Evolutionary conservation across 2,329 filamentous ascomycete genomes (phyloP), one percentile per base, ranked within the genome.

Genomic region (Apiospora malaysiana): DNA sequence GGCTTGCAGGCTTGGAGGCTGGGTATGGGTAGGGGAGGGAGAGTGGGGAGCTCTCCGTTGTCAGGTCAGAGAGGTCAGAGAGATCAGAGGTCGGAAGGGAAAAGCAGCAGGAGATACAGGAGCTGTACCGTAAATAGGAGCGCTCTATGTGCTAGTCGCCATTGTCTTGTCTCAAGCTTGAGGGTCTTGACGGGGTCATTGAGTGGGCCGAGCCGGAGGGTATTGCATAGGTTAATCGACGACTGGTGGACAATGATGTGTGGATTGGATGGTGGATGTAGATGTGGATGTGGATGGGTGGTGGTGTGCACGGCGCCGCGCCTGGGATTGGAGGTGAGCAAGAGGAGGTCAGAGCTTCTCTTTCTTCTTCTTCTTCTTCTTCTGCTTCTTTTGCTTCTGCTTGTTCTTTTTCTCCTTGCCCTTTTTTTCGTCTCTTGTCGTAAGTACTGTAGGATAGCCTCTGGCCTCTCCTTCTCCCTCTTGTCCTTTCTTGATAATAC

Each of bases 121-220:
- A 63, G 56, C 56, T 37, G 56, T 63, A 40, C 56, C 56, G 56
- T 40, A 63, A 63, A 63, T 63, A 63, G 56, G 56, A 40, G 18
- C 56, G 56, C 27, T 63, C 56, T 63, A 63, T 63, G 56, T 63
- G 56, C 56, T 63, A 63, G 56, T 63, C 56, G 56, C 56, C 56
- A 63, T 63, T 63, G 56, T 63, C 27, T 63, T 40, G 56, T 63
- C 56, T 63, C 56, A 63, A 63, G 56, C 56, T 63, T 63, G 56
- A 63, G 56, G 56, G 56, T 63, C 56, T 63, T 63, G 56, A 63
- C 56, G 32, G 56, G 56, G 56, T 63, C 56, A 63, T 63, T 63
- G 56, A 63, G 56, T 63, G 56, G 56, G 56, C 32, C 56, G 51
- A 59, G 51, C 51, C 51, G 51, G 51, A 59, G 51, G 51, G 51